A percentile compares a stretch with the other conserved stretches of the same genome.
Evolutionary conservation across 1,284 basidiomycete species (phyloP).

Genomic region (Mycena sp.): DNA sequence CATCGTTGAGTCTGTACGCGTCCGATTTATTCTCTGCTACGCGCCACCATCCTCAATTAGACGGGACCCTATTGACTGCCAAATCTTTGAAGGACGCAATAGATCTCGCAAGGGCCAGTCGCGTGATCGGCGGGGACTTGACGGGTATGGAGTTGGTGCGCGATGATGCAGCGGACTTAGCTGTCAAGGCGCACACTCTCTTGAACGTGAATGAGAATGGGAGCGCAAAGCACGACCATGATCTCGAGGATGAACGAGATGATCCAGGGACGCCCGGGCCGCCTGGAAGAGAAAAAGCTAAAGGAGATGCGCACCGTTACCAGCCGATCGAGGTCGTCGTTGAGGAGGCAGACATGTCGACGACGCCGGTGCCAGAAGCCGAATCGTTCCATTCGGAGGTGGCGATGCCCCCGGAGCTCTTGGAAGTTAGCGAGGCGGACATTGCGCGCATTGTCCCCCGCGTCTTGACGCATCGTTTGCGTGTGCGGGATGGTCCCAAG

Average conservation of each 20-base stretch:
- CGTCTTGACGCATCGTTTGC: conserved; percentile 74
- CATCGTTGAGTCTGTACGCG: conserved; percentile 67
- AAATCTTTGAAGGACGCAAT: conserved; percentile 68
- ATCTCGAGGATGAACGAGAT: conserved; percentile 4
- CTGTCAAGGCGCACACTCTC: neutral
- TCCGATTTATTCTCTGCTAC: conserved; percentile 78
- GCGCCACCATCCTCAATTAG: conserved; percentile 74
- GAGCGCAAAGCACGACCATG: conserved; percentile 16
- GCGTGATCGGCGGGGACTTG: conserved; percentile 67
- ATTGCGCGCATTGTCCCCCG: conserved; percentile 74
- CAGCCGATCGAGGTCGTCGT: conserved; percentile 33
- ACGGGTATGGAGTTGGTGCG: conserved; percentile 42
- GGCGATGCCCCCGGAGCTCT: conserved; percentile 36
- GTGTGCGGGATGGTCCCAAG: conserved; percentile 70
- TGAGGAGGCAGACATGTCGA: conserved; percentile 27
- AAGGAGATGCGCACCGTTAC: conserved; percentile 38
- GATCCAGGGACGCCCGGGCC: conserved; percentile 5
- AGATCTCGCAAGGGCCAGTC: conserved; percentile 67
- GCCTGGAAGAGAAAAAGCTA: conserved; percentile 12
- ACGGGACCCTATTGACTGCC: conserved; percentile 71
- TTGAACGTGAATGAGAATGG: conserved; percentile 3
- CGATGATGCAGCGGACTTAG: conserved; percentile 20
- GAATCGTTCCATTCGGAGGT: neutral
- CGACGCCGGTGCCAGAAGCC: neutral
- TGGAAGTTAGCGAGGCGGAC: conserved; percentile 77